Conservation (phyloP, 2,329 filamentous ascomycete species). For the Pseudocercospora vitis region DNA sequence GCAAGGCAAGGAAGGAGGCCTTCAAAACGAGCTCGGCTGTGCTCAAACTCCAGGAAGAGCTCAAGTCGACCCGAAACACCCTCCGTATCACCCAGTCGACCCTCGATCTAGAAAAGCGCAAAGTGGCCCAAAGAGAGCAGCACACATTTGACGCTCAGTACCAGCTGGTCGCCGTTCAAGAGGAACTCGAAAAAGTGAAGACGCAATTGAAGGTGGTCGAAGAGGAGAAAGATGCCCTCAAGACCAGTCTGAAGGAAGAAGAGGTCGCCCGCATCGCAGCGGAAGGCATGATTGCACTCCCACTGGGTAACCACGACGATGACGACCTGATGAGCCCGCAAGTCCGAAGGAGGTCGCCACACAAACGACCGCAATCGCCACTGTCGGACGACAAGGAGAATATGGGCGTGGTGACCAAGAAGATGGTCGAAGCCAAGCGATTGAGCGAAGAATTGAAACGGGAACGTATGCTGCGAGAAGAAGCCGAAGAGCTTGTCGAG, state of each 20-base stretch:
- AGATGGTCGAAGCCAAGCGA: slow-evolving; percentile 49
- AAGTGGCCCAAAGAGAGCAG: slow-evolving; percentile 62
- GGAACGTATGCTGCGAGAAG: slow-evolving; percentile 62
- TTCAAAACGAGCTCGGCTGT: slow-evolving; percentile 71
- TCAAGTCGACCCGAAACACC: slow-evolving; percentile 61
- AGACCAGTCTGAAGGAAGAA: slow-evolving; percentile 69
- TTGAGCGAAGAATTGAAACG: slow-evolving; percentile 53
- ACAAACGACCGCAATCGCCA: slow-evolving; percentile 51
- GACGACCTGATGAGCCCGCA: slow-evolving; percentile 63
- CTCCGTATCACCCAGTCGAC: slow-evolving; percentile 59
- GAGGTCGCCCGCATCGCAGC: slow-evolving; percentile 71
- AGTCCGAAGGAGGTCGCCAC: slow-evolving; percentile 19
- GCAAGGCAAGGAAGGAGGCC: slow-evolving; percentile 67
- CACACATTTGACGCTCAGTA: slow-evolving; percentile 69
- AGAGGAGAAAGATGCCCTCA: slow-evolving; percentile 72
- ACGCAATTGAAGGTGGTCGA: slow-evolving; percentile 66
- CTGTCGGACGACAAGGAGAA: slow-evolving; percentile 51
- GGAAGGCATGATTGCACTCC: slow-evolving; percentile 68
- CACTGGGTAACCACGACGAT: slow-evolving; percentile 50
- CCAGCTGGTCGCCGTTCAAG: slow-evolving; percentile 63
- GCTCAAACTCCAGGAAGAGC: slow-evolving; percentile 71
- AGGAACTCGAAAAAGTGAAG: slow-evolving; percentile 64
- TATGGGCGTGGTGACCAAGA: slow-evolving; percentile 40
- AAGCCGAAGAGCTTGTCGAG: slow-evolving; percentile 70
- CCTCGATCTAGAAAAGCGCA: slow-evolving; percentile 64